A percentile compares a stretch with the other conserved stretches of the same genome.
Conservation (phyloP, 176 grass and related monocot genomes). For the Cocos nucifera region DNA sequence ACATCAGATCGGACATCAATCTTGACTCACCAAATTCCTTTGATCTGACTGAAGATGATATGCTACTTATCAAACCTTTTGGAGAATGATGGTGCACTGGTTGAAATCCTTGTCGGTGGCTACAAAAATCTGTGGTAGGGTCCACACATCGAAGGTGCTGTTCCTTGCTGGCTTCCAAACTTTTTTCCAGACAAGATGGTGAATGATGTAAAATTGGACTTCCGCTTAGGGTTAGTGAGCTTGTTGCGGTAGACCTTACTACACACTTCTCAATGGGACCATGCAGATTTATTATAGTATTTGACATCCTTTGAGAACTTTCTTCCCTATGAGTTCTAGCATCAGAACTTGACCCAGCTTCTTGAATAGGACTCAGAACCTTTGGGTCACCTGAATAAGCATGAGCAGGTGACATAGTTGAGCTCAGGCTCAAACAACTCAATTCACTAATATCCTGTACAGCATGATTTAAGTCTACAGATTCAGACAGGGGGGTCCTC, state of each 20-base stretch:
- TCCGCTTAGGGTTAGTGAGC: too few species aligned
- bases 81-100: neutral
- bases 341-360: too few species aligned
- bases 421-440: neutral
- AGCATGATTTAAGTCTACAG: slow-evolving; percentile 40
- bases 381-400: slow-evolving; percentile 10
- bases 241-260: too few species aligned
- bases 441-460: slow-evolving; percentile 23
- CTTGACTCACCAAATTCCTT: slow-evolving; percentile 10
- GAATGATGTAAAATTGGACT: too few species aligned
- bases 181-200: too few species aligned
- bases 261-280: too few species aligned
- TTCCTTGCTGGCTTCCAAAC: too few species aligned
- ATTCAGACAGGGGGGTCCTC: slow-evolving; percentile 12
- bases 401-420: slow-evolving; percentile 17
- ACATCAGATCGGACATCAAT: neutral
- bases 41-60: slow-evolving; percentile 6
- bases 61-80: too few species aligned
- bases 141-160: too few species aligned
- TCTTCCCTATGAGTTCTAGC: too few species aligned
- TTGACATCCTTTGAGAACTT: too few species aligned
- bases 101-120: slow-evolving; percentile 1
- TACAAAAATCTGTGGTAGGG: neutral
- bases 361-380: slow-evolving; percentile 1
- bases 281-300: too few species aligned